These are phyloP conservation scores for Acarospora socialis DNA, from an alignment of 2,329 filamentous ascomycete genomes.

Conservation along the genomic window DNA sequence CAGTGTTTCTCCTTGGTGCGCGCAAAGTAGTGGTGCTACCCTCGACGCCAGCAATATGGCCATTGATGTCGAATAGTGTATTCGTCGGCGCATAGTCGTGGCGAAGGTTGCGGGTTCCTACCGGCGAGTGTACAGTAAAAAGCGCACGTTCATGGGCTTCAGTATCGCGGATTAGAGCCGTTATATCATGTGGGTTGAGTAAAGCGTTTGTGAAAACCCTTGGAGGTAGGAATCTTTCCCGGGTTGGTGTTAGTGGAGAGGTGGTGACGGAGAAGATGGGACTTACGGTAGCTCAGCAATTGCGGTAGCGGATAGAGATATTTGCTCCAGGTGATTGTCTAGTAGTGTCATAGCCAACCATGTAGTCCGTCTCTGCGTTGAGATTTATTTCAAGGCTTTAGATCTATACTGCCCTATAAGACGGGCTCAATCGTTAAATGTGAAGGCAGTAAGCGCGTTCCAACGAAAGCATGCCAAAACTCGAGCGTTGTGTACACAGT, in stretches of 20 bases:
- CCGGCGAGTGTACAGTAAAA: conserved; percentile 73
- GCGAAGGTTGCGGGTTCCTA: conserved; percentile 34
- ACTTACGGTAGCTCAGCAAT: conserved; percentile 61
- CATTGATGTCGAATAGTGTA: conserved; percentile 33
- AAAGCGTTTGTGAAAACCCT: conserved; percentile 93
- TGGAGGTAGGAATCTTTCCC: conserved; percentile 64
- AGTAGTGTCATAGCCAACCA: conserved; percentile 48
- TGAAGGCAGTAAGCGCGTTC: too few species aligned
- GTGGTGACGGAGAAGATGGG: neutral
- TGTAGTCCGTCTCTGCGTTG: neutral
- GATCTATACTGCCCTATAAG: too few species aligned
- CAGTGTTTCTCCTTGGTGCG: conserved; percentile 57
- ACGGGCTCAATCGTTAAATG: too few species aligned
- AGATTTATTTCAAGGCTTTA: too few species aligned
- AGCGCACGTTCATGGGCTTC: conserved; percentile 88
- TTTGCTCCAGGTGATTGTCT: conserved; percentile 60
- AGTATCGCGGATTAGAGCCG: conserved; percentile 83
- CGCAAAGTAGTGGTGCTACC: conserved; percentile 34
- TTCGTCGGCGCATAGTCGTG: conserved; percentile 32
- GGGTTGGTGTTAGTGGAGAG: conserved; percentile 9
- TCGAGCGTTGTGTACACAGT: too few species aligned
- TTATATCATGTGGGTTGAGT: conserved; percentile 80
- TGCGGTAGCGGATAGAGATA: conserved; percentile 58
- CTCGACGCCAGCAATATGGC: conserved; percentile 17
- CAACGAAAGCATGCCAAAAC: too few species aligned